Evolutionary conservation across 371 early-diverging fungal species (phyloP).

Genomic region (Choanephora cucurbitarum): DNA sequence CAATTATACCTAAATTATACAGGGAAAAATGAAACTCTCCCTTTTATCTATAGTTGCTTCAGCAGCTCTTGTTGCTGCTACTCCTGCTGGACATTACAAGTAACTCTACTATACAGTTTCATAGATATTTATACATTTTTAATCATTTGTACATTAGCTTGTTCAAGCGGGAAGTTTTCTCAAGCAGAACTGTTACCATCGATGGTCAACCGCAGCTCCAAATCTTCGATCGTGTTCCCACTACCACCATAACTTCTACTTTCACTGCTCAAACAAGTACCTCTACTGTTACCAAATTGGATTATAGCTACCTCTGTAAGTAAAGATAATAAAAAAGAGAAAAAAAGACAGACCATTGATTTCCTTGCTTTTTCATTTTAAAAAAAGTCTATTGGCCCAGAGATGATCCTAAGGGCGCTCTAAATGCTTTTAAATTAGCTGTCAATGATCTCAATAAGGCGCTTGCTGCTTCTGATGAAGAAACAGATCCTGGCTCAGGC

Average conservation of each 20-base stretch:
- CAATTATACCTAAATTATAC: neutral
- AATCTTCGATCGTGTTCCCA: conserved; percentile 9
- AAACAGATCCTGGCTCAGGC: too few relatives aligned
- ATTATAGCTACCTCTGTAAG: too few relatives aligned
- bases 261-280: conserved; percentile 7
- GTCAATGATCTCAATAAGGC: too few relatives aligned
- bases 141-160: neutral
- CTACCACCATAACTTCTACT: conserved; percentile 5
- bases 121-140: neutral
- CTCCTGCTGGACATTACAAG: conserved; percentile 9
- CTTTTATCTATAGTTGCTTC: conserved; percentile 20
- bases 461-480: too few relatives aligned
- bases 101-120: neutral
- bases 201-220: neutral
- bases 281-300: neutral
- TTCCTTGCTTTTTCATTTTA: too few relatives aligned
- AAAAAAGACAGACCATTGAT: too few relatives aligned
- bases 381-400: too few relatives aligned
- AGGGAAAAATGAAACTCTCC: conserved; percentile 7
- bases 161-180: neutral
- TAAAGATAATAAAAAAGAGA: too few relatives aligned
- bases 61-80: conserved; percentile 24
- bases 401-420: too few relatives aligned
- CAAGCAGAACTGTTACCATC: neutral
- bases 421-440: too few relatives aligned